Percentiles rank a stretch among this genome's conserved stretches.
phyloP scores from a whole-genome alignment of 116 monocot genomes.

The Dioscorea cayenensis region DNA sequence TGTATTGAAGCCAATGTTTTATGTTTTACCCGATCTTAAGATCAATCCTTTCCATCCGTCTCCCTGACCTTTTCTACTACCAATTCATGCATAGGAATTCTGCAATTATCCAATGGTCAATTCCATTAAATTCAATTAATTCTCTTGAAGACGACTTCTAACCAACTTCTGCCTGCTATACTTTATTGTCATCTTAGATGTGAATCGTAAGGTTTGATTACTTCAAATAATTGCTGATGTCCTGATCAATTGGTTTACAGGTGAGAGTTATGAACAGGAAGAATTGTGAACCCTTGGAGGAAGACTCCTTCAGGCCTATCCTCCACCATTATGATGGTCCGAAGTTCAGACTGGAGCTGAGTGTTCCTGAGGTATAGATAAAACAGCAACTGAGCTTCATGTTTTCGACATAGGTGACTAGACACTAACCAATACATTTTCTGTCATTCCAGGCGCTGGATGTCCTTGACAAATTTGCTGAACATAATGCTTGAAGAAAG shows the following conservation, averaged over 20 bases:
- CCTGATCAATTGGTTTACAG: constrained; percentile 12
- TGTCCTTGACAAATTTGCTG: constrained; percentile 39
- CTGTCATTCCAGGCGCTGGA: constrained; percentile 26
- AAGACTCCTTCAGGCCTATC: constrained; percentile 62
- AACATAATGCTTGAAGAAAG: constrained; percentile 13
- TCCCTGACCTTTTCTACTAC: not conserved
- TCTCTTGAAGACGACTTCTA: not conserved
- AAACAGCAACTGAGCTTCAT: not conserved
- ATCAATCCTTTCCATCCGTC: not conserved
- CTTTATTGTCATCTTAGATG: not conserved
- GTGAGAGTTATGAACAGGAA: constrained; percentile 56
- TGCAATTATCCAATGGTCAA: not conserved
- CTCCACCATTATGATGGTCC: constrained; percentile 85
- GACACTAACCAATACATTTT: not conserved
- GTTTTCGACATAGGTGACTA: not conserved
- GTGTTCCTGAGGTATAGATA: constrained; percentile 48
- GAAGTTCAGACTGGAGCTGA: constrained; percentile 70
- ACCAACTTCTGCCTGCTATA: not conserved
- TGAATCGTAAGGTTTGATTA: not conserved
- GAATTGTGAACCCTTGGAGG: constrained; percentile 59
- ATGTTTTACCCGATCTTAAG: not conserved
- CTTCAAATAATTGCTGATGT: not conserved
- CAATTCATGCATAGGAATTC: not conserved
- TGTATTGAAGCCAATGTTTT: not conserved
- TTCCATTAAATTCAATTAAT: not conserved